Evolutionary conservation across 1,284 basidiomycete genomes (phyloP).

Genomic region (Stereum hirsutum): DNA sequence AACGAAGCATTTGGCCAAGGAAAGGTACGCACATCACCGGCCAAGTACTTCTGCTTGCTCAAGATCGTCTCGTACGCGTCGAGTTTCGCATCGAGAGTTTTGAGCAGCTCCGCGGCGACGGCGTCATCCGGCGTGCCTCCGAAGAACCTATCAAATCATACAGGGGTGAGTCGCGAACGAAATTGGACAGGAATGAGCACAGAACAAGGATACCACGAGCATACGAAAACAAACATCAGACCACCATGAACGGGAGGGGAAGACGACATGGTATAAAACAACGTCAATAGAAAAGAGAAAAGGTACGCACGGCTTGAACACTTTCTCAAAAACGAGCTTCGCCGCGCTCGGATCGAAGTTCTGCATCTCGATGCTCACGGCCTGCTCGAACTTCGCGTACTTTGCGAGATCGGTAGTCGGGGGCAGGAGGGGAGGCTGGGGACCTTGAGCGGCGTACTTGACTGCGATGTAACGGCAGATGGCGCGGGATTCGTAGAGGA

Average conservation of each 20-base stretch:
- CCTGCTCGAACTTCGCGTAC: slow-evolving; percentile 34
- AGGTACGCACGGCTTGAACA: slow-evolving; percentile 15
- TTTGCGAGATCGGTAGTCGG: slow-evolving; percentile 24
- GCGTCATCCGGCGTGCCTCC: slow-evolving; percentile 15
- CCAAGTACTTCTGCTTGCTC: slow-evolving; percentile 33
- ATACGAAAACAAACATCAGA: too few species aligned
- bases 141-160: too few species aligned
- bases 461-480: slow-evolving; percentile 32
- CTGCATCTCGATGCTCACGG: slow-evolving; percentile 27
- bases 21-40: slow-evolving; percentile 37
- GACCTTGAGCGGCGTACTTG: slow-evolving; percentile 19
- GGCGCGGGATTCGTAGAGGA: slow-evolving; percentile 40
- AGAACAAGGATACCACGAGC: too few species aligned
- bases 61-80: slow-evolving; percentile 37
- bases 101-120: slow-evolving; percentile 15
- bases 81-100: slow-evolving; percentile 25
- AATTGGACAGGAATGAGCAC: too few species aligned
- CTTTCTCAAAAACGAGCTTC: slow-evolving; percentile 22
- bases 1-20: too few species aligned
- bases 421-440: slow-evolving; percentile 18
- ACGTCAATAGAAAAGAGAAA: too few species aligned
- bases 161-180: too few species aligned
- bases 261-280: too few species aligned
- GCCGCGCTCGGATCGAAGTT: slow-evolving; percentile 28
- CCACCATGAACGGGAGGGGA: too few species aligned